Base-by-base conservation (phyloP, 805 yeast species). In the Kodamaea kaohsiungensis region DNA sequence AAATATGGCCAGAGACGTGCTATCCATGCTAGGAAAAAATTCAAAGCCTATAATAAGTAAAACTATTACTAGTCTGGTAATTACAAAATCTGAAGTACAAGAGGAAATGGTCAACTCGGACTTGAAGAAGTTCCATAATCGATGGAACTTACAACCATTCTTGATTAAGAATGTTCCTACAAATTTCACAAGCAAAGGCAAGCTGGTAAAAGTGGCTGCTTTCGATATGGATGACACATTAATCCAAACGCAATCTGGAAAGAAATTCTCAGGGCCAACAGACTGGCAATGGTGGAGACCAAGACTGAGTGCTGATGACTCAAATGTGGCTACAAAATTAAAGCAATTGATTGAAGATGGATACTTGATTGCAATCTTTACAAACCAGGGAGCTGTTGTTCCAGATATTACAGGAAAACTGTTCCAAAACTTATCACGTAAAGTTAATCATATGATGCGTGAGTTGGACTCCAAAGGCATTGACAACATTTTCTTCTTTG, bases 151-250 rank as follows among this genome's bases (percentile, higher is more conserved):
- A 4, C 3, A 16, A 27, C 54, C 51, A 40, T 51, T 18, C 27
- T 48, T 39, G 39, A 54, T 30, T 30, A 51, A 16, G 19, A 49
- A 49, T 25, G 43, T 46, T 3, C 53, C 49, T 3, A 12, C 47
- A 18, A 19, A 27, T 13, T 27, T 39, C 6, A 19, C 12, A 2
- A 8, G 18, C 16, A 16, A n/a, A 8, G 19, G 13, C 12, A 39
- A 48, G 16, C 13, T 37, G 13, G 46, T 40, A 3, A 48, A 75
- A 43, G 61, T 88, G 0, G 90, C 90, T 1, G 88, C 88, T 0
- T 93, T 92, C 68, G 98, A 93, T 67, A 73, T 93, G 49, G 99
- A 93, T 72, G 87, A 83, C 7, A 93, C 98, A 0, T 60, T 93
- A 7, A 82, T 90, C 0, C 65, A 66, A 13, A 85, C 97, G 0